phyloP scores from a whole-genome alignment of 768 basidiomycete genomes.

The Favolaschia claudopus region DNA sequence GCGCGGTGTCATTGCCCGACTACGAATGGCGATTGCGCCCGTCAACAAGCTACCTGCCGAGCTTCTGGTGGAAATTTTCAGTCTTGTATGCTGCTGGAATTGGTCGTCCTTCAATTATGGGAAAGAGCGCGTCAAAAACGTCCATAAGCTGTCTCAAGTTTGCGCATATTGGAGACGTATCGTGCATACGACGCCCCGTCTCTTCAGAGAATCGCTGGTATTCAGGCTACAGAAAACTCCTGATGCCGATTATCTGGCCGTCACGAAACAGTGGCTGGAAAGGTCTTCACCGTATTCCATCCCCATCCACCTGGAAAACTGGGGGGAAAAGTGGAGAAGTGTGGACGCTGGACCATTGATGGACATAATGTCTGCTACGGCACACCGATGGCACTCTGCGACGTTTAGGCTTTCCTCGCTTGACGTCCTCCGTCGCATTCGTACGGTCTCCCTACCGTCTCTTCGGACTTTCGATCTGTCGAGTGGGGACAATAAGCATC shows the following conservation, averaged over 20 bases:
- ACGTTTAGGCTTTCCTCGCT: no score
- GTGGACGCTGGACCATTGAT: no score
- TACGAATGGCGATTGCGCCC: neutral
- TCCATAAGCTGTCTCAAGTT: neutral
- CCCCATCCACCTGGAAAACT: no score
- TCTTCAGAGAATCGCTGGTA: neutral
- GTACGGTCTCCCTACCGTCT: no score
- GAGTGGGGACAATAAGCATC: no score
- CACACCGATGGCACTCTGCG: no score
- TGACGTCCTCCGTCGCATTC: no score
- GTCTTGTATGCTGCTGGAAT: neutral
- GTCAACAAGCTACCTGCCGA: neutral
- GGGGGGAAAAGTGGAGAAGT: no score
- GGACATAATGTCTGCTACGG: no score
- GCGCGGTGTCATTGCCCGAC: neutral
- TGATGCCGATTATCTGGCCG: neutral
- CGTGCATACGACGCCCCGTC: neutral
- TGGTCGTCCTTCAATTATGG: neutral
- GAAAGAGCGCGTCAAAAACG: neutral
- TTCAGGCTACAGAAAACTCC: neutral
- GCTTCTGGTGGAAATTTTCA: neutral
- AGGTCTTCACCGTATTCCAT: neutral
- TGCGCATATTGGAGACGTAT: constrained; percentile 10
- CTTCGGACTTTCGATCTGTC: no score
- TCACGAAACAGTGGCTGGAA: neutral